Base-by-base conservation (phyloP, 2,329 filamentous ascomycete genomes). In the Gyromitra esculenta region DNA sequence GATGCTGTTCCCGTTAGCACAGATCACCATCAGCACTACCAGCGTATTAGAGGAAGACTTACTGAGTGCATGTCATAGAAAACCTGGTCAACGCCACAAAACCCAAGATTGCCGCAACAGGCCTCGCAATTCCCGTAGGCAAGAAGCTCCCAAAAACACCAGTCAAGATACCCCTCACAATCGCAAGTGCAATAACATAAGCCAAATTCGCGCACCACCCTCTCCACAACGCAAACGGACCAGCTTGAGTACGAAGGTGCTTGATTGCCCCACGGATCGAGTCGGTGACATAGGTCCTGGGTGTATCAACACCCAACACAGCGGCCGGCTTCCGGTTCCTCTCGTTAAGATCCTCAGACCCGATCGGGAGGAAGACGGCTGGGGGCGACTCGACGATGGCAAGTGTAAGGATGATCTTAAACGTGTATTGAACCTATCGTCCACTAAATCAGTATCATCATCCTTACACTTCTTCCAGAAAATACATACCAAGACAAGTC, bases 31-130 rank as follows among this genome's bases (percentile, higher is more conserved):
- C 18, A 45, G 5, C n/a, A 1, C 11, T 11, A 43, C 8, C 21
- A 69, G 4, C 25, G 25, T 31, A 31, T 6, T 25, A 62, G 54
- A 52, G 6, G 41, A n/a, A n/a, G 18, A 78, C 77, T 35, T 75
- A 79, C 79, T 97, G 93, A 2, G 94, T 92, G 93, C 94, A 97
- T 68, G 89, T 88, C 80, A 94, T 88, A 82, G 89, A 88, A 75
- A 95, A 83, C 81, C 91, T 91, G 48, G 91, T 88, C 41, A 92
- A 85, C 21, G 88, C 83, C 25, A 95, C 83, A 66, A 88, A 86
- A 35, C 89, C 86, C 54, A 91, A 73, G 64, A 91, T 86, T 68
- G 86, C 86, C 69, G 86, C 85, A 70, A 92, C 50, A 35, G 82
- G 90, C 79, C 65, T 85, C 81, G 73, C 85, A 83, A 75, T 86